Conservation (phyloP, 768 basidiomycete genomes). For the Tylopilus felleus region DNA sequence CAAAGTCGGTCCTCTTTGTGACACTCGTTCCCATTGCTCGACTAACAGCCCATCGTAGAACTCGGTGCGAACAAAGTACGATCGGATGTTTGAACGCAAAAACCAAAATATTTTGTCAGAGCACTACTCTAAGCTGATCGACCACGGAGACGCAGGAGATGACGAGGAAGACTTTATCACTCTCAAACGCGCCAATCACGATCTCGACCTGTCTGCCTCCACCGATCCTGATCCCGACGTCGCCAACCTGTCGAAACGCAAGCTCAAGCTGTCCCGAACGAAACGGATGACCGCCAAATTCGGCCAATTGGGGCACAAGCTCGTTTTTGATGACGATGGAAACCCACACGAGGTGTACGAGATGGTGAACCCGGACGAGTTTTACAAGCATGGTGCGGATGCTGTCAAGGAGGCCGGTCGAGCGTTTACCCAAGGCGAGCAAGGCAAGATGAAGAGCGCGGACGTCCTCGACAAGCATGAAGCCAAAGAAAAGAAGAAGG, state of each 20-base stretch:
- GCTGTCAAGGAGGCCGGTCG: constrained; percentile 64
- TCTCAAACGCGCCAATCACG: constrained; percentile 88
- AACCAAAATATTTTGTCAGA: constrained; percentile 90
- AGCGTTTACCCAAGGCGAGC: constrained; percentile 71
- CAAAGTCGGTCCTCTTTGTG: constrained; percentile 40
- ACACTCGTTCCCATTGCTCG: neutral
- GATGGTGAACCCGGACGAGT: constrained; percentile 71
- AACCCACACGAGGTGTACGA: constrained; percentile 79
- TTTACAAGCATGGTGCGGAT: constrained; percentile 61
- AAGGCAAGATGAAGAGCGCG: constrained; percentile 62
- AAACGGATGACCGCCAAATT: constrained; percentile 68
- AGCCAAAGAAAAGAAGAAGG: constrained; percentile 82
- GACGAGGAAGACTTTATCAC: constrained; percentile 86
- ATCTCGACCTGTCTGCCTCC: constrained; percentile 54
- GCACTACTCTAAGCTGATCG: constrained; percentile 87
- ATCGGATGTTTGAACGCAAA: constrained; percentile 95
- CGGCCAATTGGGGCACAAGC: constrained; percentile 61
- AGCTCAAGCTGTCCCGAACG: constrained; percentile 67
- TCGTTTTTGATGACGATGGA: constrained; percentile 91
- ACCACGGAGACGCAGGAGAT: constrained; percentile 49
- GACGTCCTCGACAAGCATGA: constrained; percentile 78
- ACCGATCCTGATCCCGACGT: constrained; percentile 33
- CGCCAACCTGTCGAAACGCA: constrained; percentile 79
- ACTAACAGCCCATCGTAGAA: constrained; percentile 23
- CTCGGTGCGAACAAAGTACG: constrained; percentile 85